Evolutionary conservation across 495 filamentous ascomycete species (phyloP).

Genomic region (Aspergillus coremiiformis): DNA sequence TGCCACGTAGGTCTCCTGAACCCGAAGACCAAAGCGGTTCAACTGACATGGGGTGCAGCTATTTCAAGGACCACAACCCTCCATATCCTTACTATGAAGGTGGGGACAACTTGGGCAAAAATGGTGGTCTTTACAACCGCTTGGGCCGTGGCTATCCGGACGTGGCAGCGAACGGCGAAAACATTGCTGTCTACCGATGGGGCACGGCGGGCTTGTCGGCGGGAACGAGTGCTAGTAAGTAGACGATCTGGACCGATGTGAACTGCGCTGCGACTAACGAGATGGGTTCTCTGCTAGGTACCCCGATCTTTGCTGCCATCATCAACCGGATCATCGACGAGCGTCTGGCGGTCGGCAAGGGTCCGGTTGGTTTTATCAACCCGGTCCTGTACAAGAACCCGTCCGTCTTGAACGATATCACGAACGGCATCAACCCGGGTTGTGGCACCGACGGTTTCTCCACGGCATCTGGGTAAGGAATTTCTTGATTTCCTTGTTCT

Average conservation of each 20-base stretch:
- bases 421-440: conserved; percentile 38
- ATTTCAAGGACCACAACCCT: conserved; percentile 41
- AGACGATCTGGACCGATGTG: background rate
- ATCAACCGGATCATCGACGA: conserved; percentile 43
- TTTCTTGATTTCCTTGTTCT: no score
- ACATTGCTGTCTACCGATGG: conserved; percentile 41
- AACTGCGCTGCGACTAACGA: background rate
- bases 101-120: conserved; percentile 34
- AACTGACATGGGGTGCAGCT: conserved; percentile 19
- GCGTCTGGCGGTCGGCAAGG: conserved; percentile 39
- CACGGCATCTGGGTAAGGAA: conserved; percentile 34
- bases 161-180: conserved; percentile 55
- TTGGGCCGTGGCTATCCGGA: conserved; percentile 59
- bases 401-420: conserved; percentile 43
- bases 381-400: conserved; percentile 43
- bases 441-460: conserved; percentile 45
- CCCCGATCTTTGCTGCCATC: conserved; percentile 29
- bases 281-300: background rate
- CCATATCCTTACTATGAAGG: conserved; percentile 35
- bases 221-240: conserved; percentile 29
- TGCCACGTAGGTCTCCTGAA: conserved; percentile 10
- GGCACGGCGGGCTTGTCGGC: conserved; percentile 17
- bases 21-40: background rate
- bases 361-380: conserved; percentile 46
- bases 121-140: conserved; percentile 50